Conservation (phyloP, 805 yeast species). For the Candida oleophila region DNA sequence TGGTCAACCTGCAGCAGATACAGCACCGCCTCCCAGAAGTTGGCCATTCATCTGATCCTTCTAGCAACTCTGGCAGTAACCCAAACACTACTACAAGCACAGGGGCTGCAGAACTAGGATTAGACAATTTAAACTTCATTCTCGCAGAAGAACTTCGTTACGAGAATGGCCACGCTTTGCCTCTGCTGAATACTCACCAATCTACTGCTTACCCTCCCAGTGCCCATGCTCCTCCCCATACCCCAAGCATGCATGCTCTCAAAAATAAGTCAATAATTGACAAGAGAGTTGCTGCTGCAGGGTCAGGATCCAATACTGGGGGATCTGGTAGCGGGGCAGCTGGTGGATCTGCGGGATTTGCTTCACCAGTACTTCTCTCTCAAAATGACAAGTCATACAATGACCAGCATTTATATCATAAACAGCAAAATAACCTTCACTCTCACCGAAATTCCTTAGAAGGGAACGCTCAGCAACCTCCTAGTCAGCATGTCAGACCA, state of each 20-base stretch:
- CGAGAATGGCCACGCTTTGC: not conserved
- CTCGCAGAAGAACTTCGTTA: not conserved
- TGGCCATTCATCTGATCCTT: not conserved
- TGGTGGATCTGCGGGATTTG: constrained; percentile 10
- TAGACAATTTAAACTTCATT: not conserved
- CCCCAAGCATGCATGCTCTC: constrained; percentile 25
- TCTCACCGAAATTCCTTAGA: constrained; percentile 9
- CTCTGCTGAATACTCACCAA: constrained; percentile 3
- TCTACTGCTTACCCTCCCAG: constrained; percentile 30
- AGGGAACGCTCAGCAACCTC: constrained; percentile 15
- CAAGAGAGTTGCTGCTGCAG: not conserved
- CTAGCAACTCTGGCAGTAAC: not conserved
- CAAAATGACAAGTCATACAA: constrained; percentile 42
- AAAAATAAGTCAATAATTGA: constrained; percentile 8
- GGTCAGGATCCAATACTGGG: constrained; percentile 9
- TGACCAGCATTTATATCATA: constrained; percentile 40
- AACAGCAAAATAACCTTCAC: constrained; percentile 13
- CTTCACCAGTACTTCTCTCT: constrained; percentile 40
- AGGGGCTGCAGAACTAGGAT: constrained; percentile 7
- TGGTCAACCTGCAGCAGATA: constrained; percentile 8
- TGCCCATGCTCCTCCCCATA: constrained; percentile 16
- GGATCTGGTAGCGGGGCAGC: not conserved
- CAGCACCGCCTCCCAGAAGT: not conserved
- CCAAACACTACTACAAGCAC: not conserved
- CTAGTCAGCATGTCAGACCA: constrained; percentile 43